Evolutionary conservation across 371 early-diverging fungal genomes (phyloP), one percentile per base, ranked within the genome.

Genomic region (Saksenaea oblongispora): DNA sequence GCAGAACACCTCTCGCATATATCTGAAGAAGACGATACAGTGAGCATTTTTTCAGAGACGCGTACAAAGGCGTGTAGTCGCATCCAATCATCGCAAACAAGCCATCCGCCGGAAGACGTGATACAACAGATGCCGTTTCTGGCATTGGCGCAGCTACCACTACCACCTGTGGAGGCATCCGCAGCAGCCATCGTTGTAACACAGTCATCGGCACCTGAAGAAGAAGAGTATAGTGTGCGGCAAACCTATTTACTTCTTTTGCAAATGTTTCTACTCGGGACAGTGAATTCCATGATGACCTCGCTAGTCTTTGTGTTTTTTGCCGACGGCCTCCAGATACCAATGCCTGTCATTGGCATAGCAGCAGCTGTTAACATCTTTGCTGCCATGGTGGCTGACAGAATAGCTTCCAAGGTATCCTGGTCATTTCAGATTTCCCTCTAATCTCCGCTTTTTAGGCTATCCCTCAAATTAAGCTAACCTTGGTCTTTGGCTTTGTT

Each of bases 1-100:
- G 61, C 58, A 22, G 70, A 70, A 26, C 70, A 63, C 27, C 44
- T 70, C 10, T 70, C 70, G 1, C 66, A 70, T 39, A 70, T 70
- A 34, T 65, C 66, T 4, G 70, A 70, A 51, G 70, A 70, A 51
- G 70, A 70, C 31, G 65, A 63, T 9, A 22, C 10, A 18, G 2
- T 7, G 3, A 47, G 51, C 24, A 1, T 22, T 4, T 47, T 22
- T 22, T 22, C 51, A 18, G 10, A 22, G 22, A 47, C 22, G 10
- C 24, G 22, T 47, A 22, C 51, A 18, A 26, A 47, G 5, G 10
- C 18, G 3, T 47, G 51, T 22, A 47, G 51, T 11, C 17, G 51
- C 9, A 9, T 47, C 17, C 51, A 47, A 11, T 22, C 51, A n/a
- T 47, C 51, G 3, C 17, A 18, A 22, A 47, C 9, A 9, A 47